Conservation (phyloP, 1,284 basidiomycete species). For the Cryptococcus sp. region DNA sequence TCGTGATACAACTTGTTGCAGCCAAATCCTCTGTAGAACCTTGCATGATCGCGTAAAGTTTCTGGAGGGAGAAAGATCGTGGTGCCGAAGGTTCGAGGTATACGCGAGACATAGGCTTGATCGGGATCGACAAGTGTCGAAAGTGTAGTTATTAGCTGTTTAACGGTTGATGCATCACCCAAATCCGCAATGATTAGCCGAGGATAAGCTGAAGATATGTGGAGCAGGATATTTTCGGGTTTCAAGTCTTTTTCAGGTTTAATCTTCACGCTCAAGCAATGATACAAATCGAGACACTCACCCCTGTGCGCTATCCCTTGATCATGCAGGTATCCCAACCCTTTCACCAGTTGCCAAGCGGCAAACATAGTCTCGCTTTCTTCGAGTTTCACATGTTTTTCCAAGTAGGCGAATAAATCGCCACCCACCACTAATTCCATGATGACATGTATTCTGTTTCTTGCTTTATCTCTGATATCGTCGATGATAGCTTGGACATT, state of each 20-base stretch:
- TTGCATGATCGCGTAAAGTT: neutral
- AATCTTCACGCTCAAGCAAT: no score
- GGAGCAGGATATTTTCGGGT: conserved; percentile 79
- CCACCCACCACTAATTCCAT: conserved; percentile 69
- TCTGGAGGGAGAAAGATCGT: conserved; percentile 18
- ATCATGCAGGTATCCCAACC: conserved; percentile 66
- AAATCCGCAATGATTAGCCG: conserved; percentile 79
- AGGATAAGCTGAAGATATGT: conserved; percentile 69
- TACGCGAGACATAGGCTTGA: no score
- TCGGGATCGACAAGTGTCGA: no score
- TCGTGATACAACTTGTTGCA: no score
- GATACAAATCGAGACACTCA: conserved; percentile 5
- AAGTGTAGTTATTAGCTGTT: no score
- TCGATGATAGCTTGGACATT: conserved; percentile 74
- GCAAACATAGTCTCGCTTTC: conserved; percentile 80
- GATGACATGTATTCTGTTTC: conserved; percentile 56
- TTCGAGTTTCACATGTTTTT: conserved; percentile 53
- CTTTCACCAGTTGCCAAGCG: conserved; percentile 71
- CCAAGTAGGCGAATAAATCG: conserved; percentile 72
- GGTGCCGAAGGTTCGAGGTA: conserved; percentile 9
- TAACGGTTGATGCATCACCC: conserved; percentile 49
- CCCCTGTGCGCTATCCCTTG: conserved; percentile 59
- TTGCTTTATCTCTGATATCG: conserved; percentile 52
- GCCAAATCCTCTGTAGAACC: no score
- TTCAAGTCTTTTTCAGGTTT: conserved; percentile 60